Evolutionary conservation across 2,329 filamentous ascomycete species (phyloP).

Genomic region (Grosmannia penicillata): DNA sequence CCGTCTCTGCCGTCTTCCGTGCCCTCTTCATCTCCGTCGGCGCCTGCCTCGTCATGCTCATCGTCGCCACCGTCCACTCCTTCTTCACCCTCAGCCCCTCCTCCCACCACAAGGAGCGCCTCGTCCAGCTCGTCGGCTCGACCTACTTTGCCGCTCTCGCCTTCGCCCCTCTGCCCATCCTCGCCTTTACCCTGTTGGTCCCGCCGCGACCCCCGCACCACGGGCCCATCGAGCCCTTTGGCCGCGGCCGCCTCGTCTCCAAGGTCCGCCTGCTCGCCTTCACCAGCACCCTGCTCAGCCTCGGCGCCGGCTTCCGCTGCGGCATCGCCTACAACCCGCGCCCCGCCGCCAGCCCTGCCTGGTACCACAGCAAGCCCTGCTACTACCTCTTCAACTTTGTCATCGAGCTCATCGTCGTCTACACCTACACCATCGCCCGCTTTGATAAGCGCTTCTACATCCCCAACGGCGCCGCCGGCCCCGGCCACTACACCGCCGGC

Average conservation of each 20-base stretch:
- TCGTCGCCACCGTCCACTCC: constrained; percentile 46
- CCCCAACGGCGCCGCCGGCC: constrained; percentile 50
- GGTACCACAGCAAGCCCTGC: constrained; percentile 54
- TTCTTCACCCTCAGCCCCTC: constrained; percentile 48
- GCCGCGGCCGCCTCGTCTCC: constrained; percentile 47
- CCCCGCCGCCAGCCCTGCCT: constrained; percentile 39
- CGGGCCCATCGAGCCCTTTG: constrained; percentile 41
- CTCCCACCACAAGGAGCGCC: constrained; percentile 36
- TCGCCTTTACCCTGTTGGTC: constrained; percentile 34
- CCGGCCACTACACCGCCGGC: constrained; percentile 31
- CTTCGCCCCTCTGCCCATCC: constrained; percentile 49
- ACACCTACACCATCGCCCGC: constrained; percentile 48
- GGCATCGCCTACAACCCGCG: constrained; percentile 40
- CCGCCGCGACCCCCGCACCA: constrained; percentile 12
- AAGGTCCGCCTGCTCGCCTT: constrained; percentile 53
- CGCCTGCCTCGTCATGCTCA: constrained; percentile 49
- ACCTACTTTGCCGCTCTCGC: constrained; percentile 50
- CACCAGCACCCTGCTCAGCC: constrained; percentile 42
- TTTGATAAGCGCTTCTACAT: constrained; percentile 66
- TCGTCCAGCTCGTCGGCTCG: constrained; percentile 47
- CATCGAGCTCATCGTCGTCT: constrained; percentile 57
- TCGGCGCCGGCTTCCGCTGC: constrained; percentile 56
- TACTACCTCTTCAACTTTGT: constrained; percentile 73
- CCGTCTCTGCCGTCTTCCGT: constrained; percentile 36
- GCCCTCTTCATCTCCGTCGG: constrained; percentile 39